Base-by-base conservation (phyloP, 208 protist species). In the Acanthamoeba healyi region DNA sequence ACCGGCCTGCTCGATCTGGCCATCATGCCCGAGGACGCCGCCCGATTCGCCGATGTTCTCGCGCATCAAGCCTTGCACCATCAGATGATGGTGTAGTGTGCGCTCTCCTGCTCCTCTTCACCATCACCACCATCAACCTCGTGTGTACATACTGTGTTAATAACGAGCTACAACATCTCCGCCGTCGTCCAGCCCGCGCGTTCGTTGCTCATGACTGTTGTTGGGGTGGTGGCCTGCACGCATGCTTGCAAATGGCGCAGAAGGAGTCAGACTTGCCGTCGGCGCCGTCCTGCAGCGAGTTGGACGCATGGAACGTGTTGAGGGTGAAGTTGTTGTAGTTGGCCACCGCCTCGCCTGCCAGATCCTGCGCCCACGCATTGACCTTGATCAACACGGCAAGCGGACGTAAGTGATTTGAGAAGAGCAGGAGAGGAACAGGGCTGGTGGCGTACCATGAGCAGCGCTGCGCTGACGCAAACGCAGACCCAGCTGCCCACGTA, bases 401-500 rank as follows among this genome's bases (percentile, higher is more conserved):
- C 51, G 10, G 10, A 10, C 19, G n/a, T n/a, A n/a, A n/a, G n/a
- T n/a, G n/a, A n/a, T 58, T 19, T 58, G 14, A 19, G 63, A 15
- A 34, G n/a, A n/a, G n/a, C n/a, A n/a, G n/a, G n/a, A n/a, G n/a
- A n/a, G n/a, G n/a, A n/a, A n/a, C n/a, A n/a, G n/a, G n/a, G n/a
- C n/a, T n/a, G n/a, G n/a, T n/a, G n/a, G n/a, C 26, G 63, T 24
- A 84, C 74, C 74, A 84, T 84, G 40, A 84, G 34, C 34, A 84
- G 74, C 19, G 74, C 74, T 12, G 74, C 74, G 19, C 15, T 54
- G 22, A 29, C 42, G 36, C 74, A 84, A 9, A 84, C 74, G 29
- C 74, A 84, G 9, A 84, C 74, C 74, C 74, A 84, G 36, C 74
- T 84, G 74, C 74, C 74, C 22, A 84, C 42, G 74, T 84, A 54